Base-by-base conservation (phyloP, 2,329 filamentous ascomycete genomes). In the Fusarium sp. region DNA sequence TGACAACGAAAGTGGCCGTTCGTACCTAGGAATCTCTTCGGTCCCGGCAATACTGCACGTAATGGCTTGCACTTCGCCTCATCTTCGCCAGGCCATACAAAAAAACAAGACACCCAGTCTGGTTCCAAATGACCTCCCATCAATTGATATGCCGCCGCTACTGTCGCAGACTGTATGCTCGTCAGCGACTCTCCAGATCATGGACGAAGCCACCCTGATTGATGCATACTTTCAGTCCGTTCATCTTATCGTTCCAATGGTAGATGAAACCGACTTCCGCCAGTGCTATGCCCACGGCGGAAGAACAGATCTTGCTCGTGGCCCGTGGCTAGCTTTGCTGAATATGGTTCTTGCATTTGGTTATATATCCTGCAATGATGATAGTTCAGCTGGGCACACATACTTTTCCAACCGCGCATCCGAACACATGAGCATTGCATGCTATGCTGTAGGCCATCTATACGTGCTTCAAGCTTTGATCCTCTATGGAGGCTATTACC, bases 331-430 rank as follows among this genome's bases (percentile, higher is more conserved):
- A 18, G 88, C 89, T 11, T 79, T 94, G 9, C 80, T 93, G 20
- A 93, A 94, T 75, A 91, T 91, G 80, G 90, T 94, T 6, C 90
- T 93, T 67, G 90, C 90, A 6, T 87, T 93, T 80, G 91, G 91
- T 15, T 91, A 88, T 70, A 88, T 94, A 48, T 84, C 83, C 2
- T 83, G 90, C 39, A 90, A 92, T 74, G 86, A 87, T 65, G 87
- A 84, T 56, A 91, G 93, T 72, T 84, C 91, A 71, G 85, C 85
- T 65, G 33, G 46, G 0, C 51, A 64, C 11, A 58, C 46, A 23
- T 11, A 33, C 1, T 93, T 90, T 78, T 93, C 91, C 77, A 86
- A 85, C 67, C 84, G 87, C 27, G 88, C 90, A 18, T 90, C 90
- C 78, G 85, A 88, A 55, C 85, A 91, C 70, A 79, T 93, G 11